These are phyloP conservation scores for Phialophora macrospora DNA, from an alignment of 2,329 filamentous ascomycete species.

Conservation along the genomic window DNA sequence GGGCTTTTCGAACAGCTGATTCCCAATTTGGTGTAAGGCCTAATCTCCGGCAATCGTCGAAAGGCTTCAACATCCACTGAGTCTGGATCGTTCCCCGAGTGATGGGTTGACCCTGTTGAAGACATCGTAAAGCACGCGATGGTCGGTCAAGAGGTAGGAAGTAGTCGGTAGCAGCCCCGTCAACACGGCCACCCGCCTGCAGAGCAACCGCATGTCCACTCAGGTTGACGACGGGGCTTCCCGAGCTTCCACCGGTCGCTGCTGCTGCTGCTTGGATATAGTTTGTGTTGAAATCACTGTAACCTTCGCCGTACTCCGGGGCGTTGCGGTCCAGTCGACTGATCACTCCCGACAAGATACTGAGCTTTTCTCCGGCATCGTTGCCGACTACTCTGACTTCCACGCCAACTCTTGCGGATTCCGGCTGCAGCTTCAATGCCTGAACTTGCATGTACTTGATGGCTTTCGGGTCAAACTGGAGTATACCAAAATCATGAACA, in stretches of 20 bases:
- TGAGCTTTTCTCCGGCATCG: slow-evolving; percentile 97
- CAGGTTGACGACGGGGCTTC: slow-evolving; percentile 94
- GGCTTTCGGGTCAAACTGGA: slow-evolving; percentile 91
- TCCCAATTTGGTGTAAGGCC: slow-evolving; percentile 87
- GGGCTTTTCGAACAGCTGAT: slow-evolving; percentile 76
- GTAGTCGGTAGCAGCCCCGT: slow-evolving; percentile 96
- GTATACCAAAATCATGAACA: slow-evolving; percentile 96
- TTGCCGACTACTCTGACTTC: slow-evolving; percentile 98
- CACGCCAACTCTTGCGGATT: slow-evolving; percentile 82
- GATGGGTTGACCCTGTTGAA: slow-evolving; percentile 75
- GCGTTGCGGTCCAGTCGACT: slow-evolving; percentile 95
- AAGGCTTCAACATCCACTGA: slow-evolving; percentile 95
- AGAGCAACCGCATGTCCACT: slow-evolving; percentile 90
- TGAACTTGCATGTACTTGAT: slow-evolving; percentile 97
- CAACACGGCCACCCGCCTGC: slow-evolving; percentile 89
- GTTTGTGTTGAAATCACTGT: slow-evolving; percentile 94
- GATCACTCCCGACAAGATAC: slow-evolving; percentile 96
- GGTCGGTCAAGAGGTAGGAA: slow-evolving; percentile 94
- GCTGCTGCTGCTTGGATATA: slow-evolving; percentile 98
- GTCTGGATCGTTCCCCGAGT: slow-evolving; percentile 97
- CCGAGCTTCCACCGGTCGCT: slow-evolving; percentile 96
- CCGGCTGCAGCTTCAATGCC: slow-evolving; percentile 78
- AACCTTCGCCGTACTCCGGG: slow-evolving; percentile 95
- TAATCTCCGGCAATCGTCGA: slow-evolving; percentile 91
- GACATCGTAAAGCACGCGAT: slow-evolving; percentile 80